Evolutionary conservation across 2,329 filamentous ascomycete species (phyloP), one percentile per base, ranked within the genome.

Genomic region (Gliomastix tumulicola): DNA sequence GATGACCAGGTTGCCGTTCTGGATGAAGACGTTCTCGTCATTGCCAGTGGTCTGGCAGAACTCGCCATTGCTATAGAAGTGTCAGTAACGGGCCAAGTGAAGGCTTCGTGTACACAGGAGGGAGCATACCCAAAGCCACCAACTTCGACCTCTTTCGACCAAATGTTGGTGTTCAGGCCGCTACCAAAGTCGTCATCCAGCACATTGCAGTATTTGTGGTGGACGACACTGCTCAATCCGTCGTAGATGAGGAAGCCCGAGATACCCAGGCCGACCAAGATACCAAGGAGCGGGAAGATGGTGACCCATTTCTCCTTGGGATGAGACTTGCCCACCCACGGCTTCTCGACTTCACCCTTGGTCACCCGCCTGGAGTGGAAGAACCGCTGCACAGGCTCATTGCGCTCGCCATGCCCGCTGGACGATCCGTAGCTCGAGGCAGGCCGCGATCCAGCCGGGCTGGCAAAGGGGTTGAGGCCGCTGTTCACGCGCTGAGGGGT

Each of bases 241-340:
- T 89, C 82, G 70, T 79, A 92, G 33, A 92, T 67, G 31, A 92
- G 61, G 49, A 89, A 76, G 2, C 71, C 85, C 2, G 82, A 76
- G 28, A 89, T 62, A 4, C 57, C 74, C 23, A 90, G 55, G 12
- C 87, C 87, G 12, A 88, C 42, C 4, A 79, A 33, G 34, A 92
- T 75, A 32, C 85, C 86, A 18, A 87, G 55, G 30, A 88, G 53
- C 3, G 86, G 86, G 39, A 94, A 73, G 44, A 90, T 88, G 3
- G 82, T 88, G 8, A 87, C 79, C 86, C 86, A 92, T 65, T 88
- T 92, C 68, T 90, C 84, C 56, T 79, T 83, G 11, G 82, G 80
- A 46, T 89, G 82, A 39, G 68, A 78, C 53, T 79, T 81, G n/a
- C 74, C 60, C 27, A 83, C 60, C 87, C 87, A 92, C 11, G 86